Percentiles rank a stretch among this genome's conserved stretches.
Evolutionary conservation across 1,284 basidiomycete species (phyloP).

Genomic region (Rhodotorula mucilaginosa): DNA sequence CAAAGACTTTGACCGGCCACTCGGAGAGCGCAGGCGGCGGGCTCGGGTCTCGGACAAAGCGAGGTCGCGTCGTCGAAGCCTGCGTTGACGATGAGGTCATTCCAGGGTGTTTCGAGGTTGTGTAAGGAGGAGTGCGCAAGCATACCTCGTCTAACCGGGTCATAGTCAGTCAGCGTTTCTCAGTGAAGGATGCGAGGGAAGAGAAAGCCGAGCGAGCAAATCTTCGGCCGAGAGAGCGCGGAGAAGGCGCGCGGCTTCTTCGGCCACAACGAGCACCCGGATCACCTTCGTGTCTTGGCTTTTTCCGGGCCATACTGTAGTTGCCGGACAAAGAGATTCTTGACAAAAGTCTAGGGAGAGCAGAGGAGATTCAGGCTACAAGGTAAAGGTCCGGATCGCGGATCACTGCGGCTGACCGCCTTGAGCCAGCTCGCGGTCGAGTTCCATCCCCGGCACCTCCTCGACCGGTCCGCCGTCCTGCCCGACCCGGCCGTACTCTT

Average conservation of each 20-base stretch:
- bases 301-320: background rate
- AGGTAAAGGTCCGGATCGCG: too few species aligned
- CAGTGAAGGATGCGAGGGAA: background rate
- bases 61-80: background rate
- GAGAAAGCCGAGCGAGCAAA: background rate
- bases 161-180: background rate
- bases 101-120: background rate
- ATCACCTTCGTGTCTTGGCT: too few species aligned
- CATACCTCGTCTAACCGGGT: background rate
- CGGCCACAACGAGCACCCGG: too few species aligned
- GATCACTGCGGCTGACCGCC: background rate
- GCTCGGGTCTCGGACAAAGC: conserved; percentile 1
- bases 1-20: conserved; percentile 3
- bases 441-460: conserved; percentile 33
- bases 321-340: too few species aligned
- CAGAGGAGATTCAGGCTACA: too few species aligned
- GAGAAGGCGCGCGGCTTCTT: background rate
- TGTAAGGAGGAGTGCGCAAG: too few species aligned
- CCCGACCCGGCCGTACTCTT: conserved; percentile 19
- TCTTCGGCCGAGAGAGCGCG: background rate
- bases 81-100: background rate
- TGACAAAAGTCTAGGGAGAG: too few species aligned
- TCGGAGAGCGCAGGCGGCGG: conserved; percentile 7
- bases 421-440: conserved; percentile 32
- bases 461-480: conserved; percentile 16